Conservation (phyloP, 768 basidiomycete genomes). For the Leccinum boreale region DNA sequence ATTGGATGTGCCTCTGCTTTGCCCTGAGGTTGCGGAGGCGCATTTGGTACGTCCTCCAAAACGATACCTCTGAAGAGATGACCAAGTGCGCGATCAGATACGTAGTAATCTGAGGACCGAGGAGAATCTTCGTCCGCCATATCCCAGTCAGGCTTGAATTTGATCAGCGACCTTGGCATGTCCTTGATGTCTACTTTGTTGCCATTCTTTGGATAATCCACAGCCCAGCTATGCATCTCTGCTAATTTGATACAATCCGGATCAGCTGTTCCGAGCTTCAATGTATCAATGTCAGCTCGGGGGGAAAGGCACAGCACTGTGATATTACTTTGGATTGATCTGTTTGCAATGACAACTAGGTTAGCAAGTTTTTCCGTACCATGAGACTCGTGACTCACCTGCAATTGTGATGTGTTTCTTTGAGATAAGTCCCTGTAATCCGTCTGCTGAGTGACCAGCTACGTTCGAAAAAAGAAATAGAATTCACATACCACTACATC, state of each 20-base stretch:
- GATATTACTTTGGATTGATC: conserved; percentile 65
- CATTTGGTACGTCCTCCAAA: conserved; percentile 35
- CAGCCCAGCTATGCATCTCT: conserved; percentile 56
- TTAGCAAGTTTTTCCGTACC: not conserved
- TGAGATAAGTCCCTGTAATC: conserved; percentile 60
- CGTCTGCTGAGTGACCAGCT: conserved; percentile 7
- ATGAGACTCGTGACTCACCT: conserved; percentile 38
- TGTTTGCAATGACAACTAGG: conserved; percentile 23
- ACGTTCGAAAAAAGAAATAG: not conserved
- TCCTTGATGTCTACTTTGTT: conserved; percentile 53
- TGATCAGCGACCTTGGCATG: conserved; percentile 56
- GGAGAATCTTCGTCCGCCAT: conserved; percentile 53
- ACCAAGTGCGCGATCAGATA: conserved; percentile 68
- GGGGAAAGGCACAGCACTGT: not conserved
- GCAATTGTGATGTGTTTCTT: conserved; percentile 68
- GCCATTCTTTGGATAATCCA: conserved; percentile 81
- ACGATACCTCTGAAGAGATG: conserved; percentile 62
- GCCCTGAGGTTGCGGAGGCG: conserved; percentile 6
- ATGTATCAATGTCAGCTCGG: conserved; percentile 1
- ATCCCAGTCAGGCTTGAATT: conserved; percentile 79
- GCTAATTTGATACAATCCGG: conserved; percentile 55
- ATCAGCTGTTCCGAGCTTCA: conserved; percentile 61
- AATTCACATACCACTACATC: conserved; percentile 61
- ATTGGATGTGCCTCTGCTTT: conserved; percentile 33
- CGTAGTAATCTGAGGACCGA: conserved; percentile 64